These are phyloP conservation scores for Globisporangium barbulae DNA, from an alignment of 352 stramenopile species.

Conservation along the genomic window DNA sequence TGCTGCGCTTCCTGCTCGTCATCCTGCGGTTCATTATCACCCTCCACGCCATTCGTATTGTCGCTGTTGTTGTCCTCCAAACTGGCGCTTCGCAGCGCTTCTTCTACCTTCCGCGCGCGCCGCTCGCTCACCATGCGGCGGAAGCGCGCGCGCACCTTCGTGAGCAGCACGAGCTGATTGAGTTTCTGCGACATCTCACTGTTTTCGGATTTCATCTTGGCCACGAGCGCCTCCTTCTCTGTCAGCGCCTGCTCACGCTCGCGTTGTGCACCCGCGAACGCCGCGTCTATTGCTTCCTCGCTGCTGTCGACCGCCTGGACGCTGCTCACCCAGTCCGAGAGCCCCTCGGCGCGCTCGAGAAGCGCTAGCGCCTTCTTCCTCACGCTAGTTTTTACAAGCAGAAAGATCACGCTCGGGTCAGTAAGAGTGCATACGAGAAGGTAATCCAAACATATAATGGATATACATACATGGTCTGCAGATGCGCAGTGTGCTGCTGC, in stretches of 20 bases:
- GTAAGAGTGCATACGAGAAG: not conserved
- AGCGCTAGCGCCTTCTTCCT: constrained; percentile 76
- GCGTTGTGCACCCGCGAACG: constrained; percentile 49
- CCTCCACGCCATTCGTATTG: constrained; percentile 17
- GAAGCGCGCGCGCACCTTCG: constrained; percentile 53
- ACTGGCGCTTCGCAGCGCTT: constrained; percentile 17
- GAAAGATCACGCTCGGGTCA: not conserved
- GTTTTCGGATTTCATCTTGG: constrained; percentile 61
- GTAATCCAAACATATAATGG: not conserved
- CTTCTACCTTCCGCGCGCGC: constrained; percentile 43
- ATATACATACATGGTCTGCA: constrained; percentile 63
- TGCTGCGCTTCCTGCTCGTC: constrained; percentile 3
- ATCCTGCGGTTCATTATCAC: constrained; percentile 17
- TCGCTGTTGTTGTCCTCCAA: constrained; percentile 13
- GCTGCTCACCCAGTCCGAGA: constrained; percentile 59
- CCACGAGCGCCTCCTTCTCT: constrained; percentile 61
- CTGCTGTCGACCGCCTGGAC: constrained; percentile 32
- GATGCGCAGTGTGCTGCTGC: constrained; percentile 43
- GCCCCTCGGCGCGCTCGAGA: constrained; percentile 65
- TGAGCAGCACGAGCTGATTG: constrained; percentile 57
- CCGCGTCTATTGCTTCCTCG: constrained; percentile 32
- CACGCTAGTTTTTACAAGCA: constrained; percentile 25
- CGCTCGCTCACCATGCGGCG: constrained; percentile 41
- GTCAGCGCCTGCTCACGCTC: constrained; percentile 33
- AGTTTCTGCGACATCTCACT: constrained; percentile 52